A percentile compares a stretch with the other conserved stretches of the same genome.
Conservation (phyloP, 78 protist genomes). For the Dictyostelium discoideum region DNA sequence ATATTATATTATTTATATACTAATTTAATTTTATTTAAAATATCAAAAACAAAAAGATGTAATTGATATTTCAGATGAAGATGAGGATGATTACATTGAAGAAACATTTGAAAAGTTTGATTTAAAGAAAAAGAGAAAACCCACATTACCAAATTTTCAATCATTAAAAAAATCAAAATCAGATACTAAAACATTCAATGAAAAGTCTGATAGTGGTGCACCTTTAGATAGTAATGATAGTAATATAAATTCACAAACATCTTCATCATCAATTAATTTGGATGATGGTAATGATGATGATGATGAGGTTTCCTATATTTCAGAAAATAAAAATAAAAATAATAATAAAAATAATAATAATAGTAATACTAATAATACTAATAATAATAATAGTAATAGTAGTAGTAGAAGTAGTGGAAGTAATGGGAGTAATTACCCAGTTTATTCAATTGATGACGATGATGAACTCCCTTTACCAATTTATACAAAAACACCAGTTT, state of each 20-base stretch:
- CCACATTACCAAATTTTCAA: neutral
- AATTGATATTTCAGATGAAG: conserved; percentile 16
- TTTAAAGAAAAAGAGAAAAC: neutral
- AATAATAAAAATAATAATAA: neutral
- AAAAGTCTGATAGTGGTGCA: too few relatives aligned
- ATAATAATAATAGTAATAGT: too few relatives aligned
- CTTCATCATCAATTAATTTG: neutral
- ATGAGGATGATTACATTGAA: neutral
- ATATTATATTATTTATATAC: neutral
- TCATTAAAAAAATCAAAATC: neutral
- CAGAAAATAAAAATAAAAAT: neutral
- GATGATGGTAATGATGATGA: neutral
- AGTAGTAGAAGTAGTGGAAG: too few relatives aligned
- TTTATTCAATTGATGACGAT: neutral
- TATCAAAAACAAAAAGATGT: neutral
- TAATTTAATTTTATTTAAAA: too few relatives aligned
- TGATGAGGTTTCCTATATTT: neutral
- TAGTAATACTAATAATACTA: too few relatives aligned
- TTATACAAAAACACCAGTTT: neutral
- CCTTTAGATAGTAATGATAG: neutral
- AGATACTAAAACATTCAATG: neutral
- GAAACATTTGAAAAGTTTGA: neutral
- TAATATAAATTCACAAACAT: too few relatives aligned
- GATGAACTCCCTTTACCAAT: neutral
- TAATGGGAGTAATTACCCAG: neutral